Evolutionary conservation across 495 filamentous ascomycete species (phyloP).

Genomic region (Pyronema omphalodes): DNA sequence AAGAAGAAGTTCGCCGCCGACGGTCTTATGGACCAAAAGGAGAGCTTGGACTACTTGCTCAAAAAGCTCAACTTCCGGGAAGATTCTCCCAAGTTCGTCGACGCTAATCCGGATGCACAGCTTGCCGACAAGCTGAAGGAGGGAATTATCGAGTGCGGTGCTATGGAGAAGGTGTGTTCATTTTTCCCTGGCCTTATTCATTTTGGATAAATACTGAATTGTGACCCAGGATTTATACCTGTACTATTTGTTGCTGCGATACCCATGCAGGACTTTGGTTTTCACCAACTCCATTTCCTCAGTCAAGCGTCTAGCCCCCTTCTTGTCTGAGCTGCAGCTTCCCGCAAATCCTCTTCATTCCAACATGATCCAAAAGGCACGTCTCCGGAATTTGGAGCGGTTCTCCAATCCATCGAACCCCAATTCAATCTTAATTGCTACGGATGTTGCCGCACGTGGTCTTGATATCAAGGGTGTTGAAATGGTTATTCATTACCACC

Average conservation of each 20-base stretch:
- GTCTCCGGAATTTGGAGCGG: conserved; percentile 74
- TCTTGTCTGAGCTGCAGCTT: conserved; percentile 67
- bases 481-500: conserved; percentile 82
- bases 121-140: conserved; percentile 78
- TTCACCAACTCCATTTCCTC: conserved; percentile 94
- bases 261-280: conserved; percentile 64
- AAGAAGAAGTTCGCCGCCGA: conserved; percentile 26
- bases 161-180: conserved; percentile 61
- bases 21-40: conserved; percentile 46
- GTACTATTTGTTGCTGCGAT: conserved; percentile 68
- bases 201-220: conserved; percentile 6
- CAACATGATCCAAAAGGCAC: conserved; percentile 92
- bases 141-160: conserved; percentile 75
- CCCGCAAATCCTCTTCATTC: conserved; percentile 69
- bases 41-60: conserved; percentile 83
- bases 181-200: background rate
- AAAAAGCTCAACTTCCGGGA: conserved; percentile 76
- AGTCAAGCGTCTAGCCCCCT: conserved; percentile 66
- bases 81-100: conserved; percentile 71
- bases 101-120: conserved; percentile 64
- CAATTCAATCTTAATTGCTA: conserved; percentile 67
- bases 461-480: conserved; percentile 83
- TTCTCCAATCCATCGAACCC: conserved; percentile 47
- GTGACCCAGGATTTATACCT: conserved; percentile 61
- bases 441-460: conserved; percentile 90